Percentiles rank a stretch among this genome's conserved stretches.
Evolutionary conservation across 345 rosid species (phyloP).

Genomic region (Syzygium oleosum): DNA sequence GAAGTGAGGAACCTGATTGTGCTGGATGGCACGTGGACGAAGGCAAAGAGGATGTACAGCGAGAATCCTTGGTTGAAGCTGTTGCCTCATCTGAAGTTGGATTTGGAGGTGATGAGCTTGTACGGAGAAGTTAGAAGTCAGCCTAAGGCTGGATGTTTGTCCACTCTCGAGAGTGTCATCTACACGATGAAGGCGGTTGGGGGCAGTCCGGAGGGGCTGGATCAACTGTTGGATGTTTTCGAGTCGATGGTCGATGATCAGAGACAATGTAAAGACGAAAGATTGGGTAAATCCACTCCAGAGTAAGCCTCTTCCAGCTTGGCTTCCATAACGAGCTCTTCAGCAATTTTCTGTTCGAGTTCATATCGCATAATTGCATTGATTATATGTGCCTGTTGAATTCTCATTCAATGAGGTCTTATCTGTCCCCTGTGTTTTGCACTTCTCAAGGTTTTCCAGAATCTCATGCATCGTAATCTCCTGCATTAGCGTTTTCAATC

Average conservation of each 20-base stretch:
- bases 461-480: not conserved
- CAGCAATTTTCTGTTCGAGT: not conserved
- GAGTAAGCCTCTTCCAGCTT: not conserved
- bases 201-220: constrained; percentile 36
- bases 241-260: constrained; percentile 77
- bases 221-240: constrained; percentile 60
- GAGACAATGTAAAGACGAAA: constrained; percentile 56
- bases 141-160: constrained; percentile 70
- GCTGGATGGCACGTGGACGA: constrained; percentile 84
- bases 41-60: constrained; percentile 65
- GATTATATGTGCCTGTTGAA: not conserved
- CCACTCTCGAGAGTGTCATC: constrained; percentile 79
- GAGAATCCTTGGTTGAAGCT: constrained; percentile 91
- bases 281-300: constrained; percentile 12
- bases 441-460: not conserved
- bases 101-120: constrained; percentile 48
- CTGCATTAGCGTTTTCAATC: not conserved
- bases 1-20: constrained; percentile 64
- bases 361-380: not conserved
- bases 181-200: constrained; percentile 54
- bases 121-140: constrained; percentile 65
- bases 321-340: not conserved
- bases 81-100: constrained; percentile 67
- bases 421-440: not conserved
- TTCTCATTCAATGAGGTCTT: not conserved